Conservation (phyloP, 108 stramenopile genomes). For the Poteriospumella lacustris region DNA sequence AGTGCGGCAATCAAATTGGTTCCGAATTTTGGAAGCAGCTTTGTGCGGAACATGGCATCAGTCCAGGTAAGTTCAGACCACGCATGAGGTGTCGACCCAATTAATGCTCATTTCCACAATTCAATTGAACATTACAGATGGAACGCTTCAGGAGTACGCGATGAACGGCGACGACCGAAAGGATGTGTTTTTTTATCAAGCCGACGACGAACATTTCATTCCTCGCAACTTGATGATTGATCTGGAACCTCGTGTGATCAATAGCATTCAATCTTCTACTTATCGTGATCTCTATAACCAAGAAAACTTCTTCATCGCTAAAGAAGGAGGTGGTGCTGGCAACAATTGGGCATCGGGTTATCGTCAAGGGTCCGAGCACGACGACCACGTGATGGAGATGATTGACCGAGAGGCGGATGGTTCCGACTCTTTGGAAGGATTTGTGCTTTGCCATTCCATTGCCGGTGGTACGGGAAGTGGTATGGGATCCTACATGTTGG, state of each 20-base stretch:
- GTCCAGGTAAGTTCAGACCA: constrained; percentile 42
- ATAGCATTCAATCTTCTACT: constrained; percentile 66
- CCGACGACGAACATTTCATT: constrained; percentile 86
- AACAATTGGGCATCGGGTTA: constrained; percentile 88
- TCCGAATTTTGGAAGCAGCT: constrained; percentile 99
- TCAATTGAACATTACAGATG: constrained; percentile 90
- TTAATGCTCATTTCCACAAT: constrained; percentile 96
- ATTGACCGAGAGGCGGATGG: constrained; percentile 96
- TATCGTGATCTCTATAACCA: constrained; percentile 79
- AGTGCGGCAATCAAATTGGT: constrained; percentile 99
- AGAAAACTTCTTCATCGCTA: constrained; percentile 87
- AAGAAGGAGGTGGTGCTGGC: constrained; percentile 96
- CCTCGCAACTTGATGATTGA: constrained; percentile 91
- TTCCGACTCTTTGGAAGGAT: constrained; percentile 93
- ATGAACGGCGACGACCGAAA: constrained; percentile 81
- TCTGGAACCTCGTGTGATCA: constrained; percentile 93
- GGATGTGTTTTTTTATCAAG: constrained; percentile 97
- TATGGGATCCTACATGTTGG: constrained; percentile 92
- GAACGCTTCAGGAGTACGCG: constrained; percentile 69
- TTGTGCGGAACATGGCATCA: constrained; percentile 94
- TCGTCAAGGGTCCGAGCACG: constrained; percentile 57
- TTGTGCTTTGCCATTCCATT: constrained; percentile 90
- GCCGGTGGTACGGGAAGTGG: constrained; percentile 97
- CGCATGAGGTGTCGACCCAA: constrained; percentile 70
- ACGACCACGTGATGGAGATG: constrained; percentile 94